Conservation (phyloP, 768 basidiomycete genomes). For the Butyriboletus loyo region DNA sequence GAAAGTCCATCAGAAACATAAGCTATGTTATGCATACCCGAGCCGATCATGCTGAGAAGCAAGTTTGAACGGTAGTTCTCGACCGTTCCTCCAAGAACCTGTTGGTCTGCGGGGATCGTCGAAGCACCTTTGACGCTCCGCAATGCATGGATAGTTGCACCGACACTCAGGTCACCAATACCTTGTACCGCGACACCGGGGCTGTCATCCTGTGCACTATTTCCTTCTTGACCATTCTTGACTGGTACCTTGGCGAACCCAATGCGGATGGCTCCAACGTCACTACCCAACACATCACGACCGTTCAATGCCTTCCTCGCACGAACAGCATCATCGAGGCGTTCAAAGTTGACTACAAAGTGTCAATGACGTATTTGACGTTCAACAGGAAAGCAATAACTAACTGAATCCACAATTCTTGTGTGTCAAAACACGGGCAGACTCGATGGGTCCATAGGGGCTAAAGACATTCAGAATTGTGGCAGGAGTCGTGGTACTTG, state of each 20-base stretch:
- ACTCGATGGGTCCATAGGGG: constrained; percentile 96
- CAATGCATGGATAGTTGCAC: constrained; percentile 84
- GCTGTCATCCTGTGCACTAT: constrained; percentile 58
- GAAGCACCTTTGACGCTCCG: constrained; percentile 89
- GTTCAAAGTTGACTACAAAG: constrained; percentile 86
- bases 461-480: constrained; percentile 95
- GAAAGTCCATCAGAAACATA: constrained; percentile 52
- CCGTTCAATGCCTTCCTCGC: constrained; percentile 96
- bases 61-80: constrained; percentile 96
- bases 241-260: constrained; percentile 96
- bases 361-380: constrained; percentile 5
- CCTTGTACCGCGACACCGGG: constrained; percentile 71
- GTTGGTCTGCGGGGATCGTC: constrained; percentile 89
- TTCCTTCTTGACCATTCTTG: constrained; percentile 74
- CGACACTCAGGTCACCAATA: constrained; percentile 80
- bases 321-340: constrained; percentile 92
- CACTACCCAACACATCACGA: constrained; percentile 91
- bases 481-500: constrained; percentile 90
- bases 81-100: constrained; percentile 85
- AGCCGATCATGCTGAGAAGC: constrained; percentile 82
- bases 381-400: constrained; percentile 27
- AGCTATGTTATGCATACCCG: constrained; percentile 61
- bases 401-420: constrained; percentile 93
- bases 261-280: constrained; percentile 95
- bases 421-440: constrained; percentile 91